Evolutionary conservation across 2,329 filamentous ascomycete species (phyloP).

Genomic region (Trichoderma pleuroti): DNA sequence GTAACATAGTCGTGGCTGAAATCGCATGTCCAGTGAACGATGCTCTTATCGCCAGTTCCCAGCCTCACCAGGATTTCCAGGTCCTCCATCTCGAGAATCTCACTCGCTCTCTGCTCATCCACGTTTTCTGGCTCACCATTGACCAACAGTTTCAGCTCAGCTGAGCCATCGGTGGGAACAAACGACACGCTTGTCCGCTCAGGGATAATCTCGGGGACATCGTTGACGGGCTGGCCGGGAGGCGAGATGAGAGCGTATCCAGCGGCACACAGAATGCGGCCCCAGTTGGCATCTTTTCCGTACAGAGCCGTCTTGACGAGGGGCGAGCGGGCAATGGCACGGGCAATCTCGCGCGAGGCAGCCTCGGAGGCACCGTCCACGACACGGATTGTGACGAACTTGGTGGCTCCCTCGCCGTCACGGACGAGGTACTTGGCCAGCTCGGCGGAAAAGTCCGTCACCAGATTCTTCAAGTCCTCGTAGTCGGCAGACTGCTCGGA

Average conservation of each 20-base stretch:
- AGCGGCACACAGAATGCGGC: conserved; percentile 89
- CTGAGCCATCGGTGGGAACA: conserved; percentile 70
- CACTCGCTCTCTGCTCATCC: conserved; percentile 70
- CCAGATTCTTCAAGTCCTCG: conserved; percentile 62
- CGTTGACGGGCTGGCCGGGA: conserved; percentile 53
- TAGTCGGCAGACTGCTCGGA: conserved; percentile 59
- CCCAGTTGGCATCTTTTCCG: conserved; percentile 97
- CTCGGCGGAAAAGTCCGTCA: conserved; percentile 76
- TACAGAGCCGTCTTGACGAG: conserved; percentile 97
- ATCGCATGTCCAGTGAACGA: conserved; percentile 81
- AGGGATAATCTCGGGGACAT: conserved; percentile 62
- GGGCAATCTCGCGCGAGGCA: conserved; percentile 75
- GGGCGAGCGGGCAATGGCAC: conserved; percentile 83
- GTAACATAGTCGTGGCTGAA: conserved; percentile 77
- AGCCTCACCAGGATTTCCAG: conserved; percentile 73
- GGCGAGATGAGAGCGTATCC: conserved; percentile 70
- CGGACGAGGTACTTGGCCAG: conserved; percentile 91
- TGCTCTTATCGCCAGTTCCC: conserved; percentile 65
- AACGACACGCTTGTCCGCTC: conserved; percentile 75
- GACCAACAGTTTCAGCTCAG: conserved; percentile 72
- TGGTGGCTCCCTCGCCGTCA: conserved; percentile 95
- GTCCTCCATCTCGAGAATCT: conserved; percentile 75
- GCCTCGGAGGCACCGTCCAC: conserved; percentile 65
- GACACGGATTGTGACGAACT: conserved; percentile 92
- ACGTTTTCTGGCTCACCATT: conserved; percentile 77